Evolutionary conservation across 164 flowering plant genomes (phyloP).

Genomic region (Taxillus chinensis): DNA sequence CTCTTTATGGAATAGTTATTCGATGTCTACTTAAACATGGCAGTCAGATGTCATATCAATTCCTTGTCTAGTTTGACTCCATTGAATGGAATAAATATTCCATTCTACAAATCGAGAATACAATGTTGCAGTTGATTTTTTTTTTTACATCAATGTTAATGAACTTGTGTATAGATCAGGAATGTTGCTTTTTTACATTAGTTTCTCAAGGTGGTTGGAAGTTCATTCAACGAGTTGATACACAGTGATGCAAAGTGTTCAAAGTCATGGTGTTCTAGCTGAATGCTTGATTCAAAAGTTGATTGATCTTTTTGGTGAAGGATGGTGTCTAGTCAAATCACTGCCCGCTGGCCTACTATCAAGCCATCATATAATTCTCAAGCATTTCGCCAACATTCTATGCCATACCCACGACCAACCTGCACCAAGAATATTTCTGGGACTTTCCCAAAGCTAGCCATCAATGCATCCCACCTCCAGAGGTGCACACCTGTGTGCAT

Average conservation of each 20-base stretch:
- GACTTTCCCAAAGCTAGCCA: constrained; percentile 9
- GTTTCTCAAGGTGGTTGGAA: no score
- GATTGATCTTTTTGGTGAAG: constrained; percentile 5
- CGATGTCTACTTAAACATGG: no score
- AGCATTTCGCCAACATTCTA: neutral
- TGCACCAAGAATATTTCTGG: constrained; percentile 2
- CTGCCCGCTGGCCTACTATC: constrained; percentile 14
- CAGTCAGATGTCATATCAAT: no score
- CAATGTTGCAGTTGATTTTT: no score
- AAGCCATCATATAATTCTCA: constrained; percentile 5
- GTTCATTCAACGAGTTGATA: no score
- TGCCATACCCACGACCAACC: constrained; percentile 6
- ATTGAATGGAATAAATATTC: no score
- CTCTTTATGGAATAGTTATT: no score
- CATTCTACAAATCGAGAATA: no score
- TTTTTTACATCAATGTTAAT: no score
- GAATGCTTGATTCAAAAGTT: neutral
- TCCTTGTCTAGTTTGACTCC: no score
- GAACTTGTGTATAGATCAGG: no score
- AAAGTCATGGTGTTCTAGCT: neutral
- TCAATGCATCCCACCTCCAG: constrained; percentile 13
- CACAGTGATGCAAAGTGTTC: neutral
- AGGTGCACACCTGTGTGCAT: constrained; percentile 22
- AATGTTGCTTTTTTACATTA: no score
- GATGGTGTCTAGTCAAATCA: constrained; percentile 32